Evolutionary conservation across 179 eudicot genomes (phyloP).

Genomic region (Silene coronaria): DNA sequence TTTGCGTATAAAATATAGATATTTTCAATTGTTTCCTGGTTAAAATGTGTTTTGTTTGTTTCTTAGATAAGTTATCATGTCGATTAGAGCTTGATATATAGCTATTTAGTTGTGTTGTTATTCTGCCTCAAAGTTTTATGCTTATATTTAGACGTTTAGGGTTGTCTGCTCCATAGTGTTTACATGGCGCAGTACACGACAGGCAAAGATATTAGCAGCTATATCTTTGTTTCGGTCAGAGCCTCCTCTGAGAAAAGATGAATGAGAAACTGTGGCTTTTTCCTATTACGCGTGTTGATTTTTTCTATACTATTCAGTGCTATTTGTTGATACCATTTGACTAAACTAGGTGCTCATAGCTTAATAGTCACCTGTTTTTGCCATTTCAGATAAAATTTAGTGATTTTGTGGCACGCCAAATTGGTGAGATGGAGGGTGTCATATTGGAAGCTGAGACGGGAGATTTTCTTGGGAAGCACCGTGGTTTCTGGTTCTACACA

Average conservation of each 20-base stretch:
- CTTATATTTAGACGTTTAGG: too few relatives aligned
- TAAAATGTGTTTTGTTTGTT: neutral
- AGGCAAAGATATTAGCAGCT: too few relatives aligned
- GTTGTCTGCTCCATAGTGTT: too few relatives aligned
- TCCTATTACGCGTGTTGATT: neutral
- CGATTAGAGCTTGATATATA: neutral
- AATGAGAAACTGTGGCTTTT: neutral
- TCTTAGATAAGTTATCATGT: neutral
- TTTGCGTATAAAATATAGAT: too few relatives aligned
- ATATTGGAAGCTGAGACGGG: constrained; percentile 94
- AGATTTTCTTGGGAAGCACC: constrained; percentile 78
- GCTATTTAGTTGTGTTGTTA: too few relatives aligned
- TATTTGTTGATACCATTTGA: constrained; percentile 6
- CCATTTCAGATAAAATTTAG: constrained; percentile 69
- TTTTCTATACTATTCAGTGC: neutral
- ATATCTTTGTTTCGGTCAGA: too few relatives aligned
- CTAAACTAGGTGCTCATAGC: constrained; percentile 15
- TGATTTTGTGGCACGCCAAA: constrained; percentile 91
- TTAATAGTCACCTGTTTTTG: constrained; percentile 13
- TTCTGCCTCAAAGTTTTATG: too few relatives aligned
- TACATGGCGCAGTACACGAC: too few relatives aligned
- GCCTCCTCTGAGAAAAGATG: neutral
- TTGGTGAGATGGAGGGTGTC: constrained; percentile 87
- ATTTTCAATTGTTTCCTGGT: too few relatives aligned
- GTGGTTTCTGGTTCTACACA: constrained; percentile 95